phyloP scores from a whole-genome alignment of 352 stramenopile genomes.

The Chrysophaeum taylorii region DNA sequence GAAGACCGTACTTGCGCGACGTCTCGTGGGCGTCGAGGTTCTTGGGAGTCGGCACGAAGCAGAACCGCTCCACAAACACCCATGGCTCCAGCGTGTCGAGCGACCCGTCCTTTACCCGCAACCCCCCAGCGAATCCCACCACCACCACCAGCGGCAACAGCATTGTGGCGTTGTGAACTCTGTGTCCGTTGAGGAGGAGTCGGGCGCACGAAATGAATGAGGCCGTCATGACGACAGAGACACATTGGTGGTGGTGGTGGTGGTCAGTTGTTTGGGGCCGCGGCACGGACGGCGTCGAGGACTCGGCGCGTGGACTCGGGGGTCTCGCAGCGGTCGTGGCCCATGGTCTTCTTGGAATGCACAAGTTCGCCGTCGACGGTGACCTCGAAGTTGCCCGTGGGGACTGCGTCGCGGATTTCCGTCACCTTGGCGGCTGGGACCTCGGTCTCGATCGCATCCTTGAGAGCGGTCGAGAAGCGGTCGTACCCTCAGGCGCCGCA shows the following conservation, averaged over 20 bases:
- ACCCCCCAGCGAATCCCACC: no score
- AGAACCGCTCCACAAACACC: slow-evolving; percentile 20
- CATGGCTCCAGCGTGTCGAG: slow-evolving; percentile 5
- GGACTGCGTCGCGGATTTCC: not conserved
- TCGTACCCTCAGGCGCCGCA: slow-evolving; percentile 9
- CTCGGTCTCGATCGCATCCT: not conserved
- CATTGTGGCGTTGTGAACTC: no score
- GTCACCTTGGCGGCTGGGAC: not conserved
- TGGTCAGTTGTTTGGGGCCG: no score
- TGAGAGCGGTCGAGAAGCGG: not conserved
- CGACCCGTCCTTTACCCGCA: no score
- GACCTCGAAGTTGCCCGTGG: slow-evolving; percentile 16
- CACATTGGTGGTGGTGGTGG: no score
- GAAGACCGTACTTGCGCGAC: slow-evolving; percentile 5
- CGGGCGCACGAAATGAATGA: no score
- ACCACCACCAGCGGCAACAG: no score
- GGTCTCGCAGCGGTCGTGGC: not conserved
- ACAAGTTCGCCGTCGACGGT: slow-evolving; percentile 1
- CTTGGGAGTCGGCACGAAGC: slow-evolving; percentile 17
- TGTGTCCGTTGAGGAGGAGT: no score
- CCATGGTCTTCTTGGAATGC: slow-evolving; percentile 6
- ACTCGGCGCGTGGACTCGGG: not conserved
- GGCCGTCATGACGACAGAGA: no score
- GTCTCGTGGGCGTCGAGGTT: not conserved
- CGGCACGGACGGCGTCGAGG: slow-evolving; percentile 11